Evolutionary conservation across 352 stramenopile genomes (phyloP).

Genomic region (Phytophthora cryptogea): DNA sequence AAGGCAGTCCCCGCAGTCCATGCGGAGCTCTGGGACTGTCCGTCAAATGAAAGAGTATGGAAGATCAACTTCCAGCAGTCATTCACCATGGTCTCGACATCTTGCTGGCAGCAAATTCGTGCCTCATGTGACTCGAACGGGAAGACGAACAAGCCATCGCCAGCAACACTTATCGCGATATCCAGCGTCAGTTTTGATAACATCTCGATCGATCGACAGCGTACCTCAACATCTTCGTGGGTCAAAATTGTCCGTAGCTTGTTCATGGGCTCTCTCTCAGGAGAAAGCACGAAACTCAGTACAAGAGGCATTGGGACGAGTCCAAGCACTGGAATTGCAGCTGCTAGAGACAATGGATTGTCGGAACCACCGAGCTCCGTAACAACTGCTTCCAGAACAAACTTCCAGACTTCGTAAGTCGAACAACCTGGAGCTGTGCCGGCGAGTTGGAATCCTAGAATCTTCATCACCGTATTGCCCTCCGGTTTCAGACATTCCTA

Average conservation of each 20-base stretch:
- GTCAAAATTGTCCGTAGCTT: slow-evolving; percentile 67
- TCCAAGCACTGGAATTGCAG: slow-evolving; percentile 59
- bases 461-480: slow-evolving; percentile 57
- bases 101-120: slow-evolving; percentile 80
- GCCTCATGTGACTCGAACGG: slow-evolving; percentile 86
- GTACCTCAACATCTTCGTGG: slow-evolving; percentile 71
- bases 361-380: slow-evolving; percentile 74
- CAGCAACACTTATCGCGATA: slow-evolving; percentile 51
- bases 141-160: slow-evolving; percentile 67
- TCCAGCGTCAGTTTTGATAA: slow-evolving; percentile 59
- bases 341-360: slow-evolving; percentile 53
- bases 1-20: slow-evolving; percentile 56
- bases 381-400: slow-evolving; percentile 64
- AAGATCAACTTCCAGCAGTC: slow-evolving; percentile 88
- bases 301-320: slow-evolving; percentile 63
- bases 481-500: slow-evolving; percentile 77
- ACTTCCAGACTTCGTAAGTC: slow-evolving; percentile 63
- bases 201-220: slow-evolving; percentile 61
- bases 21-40: slow-evolving; percentile 11
- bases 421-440: slow-evolving; percentile 53
- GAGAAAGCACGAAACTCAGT: slow-evolving; percentile 62
- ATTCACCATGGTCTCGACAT: slow-evolving; percentile 71
- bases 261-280: slow-evolving; percentile 80
- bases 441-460: slow-evolving; percentile 75
- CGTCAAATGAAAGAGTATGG: slow-evolving; percentile 51